Conservation (phyloP, 805 yeast species). For the Candida easanensis region DNA sequence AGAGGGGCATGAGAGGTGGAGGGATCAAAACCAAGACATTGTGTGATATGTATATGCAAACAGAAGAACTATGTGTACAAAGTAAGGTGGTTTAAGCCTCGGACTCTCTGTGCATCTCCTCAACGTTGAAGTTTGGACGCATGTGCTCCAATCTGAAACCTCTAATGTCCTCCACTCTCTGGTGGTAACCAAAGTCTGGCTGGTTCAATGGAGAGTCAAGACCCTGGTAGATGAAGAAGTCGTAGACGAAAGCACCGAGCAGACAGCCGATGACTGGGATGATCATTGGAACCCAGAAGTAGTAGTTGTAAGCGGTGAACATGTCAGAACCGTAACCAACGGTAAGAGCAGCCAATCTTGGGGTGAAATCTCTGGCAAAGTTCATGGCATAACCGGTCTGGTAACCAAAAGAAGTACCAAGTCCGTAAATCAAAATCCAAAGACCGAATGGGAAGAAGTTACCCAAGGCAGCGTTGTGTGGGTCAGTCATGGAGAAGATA, state of each 20-base stretch:
- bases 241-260: slow-evolving; percentile 50
- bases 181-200: slow-evolving; percentile 31
- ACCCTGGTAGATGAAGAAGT: slow-evolving; percentile 48
- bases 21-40: no score
- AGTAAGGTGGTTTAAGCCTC: background rate
- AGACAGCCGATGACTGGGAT: slow-evolving; percentile 49
- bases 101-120: slow-evolving; percentile 2
- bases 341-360: slow-evolving; percentile 46
- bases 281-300: slow-evolving; percentile 52
- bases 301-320: slow-evolving; percentile 40
- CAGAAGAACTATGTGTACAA: no score
- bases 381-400: slow-evolving; percentile 56
- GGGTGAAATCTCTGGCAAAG: slow-evolving; percentile 54
- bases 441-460: slow-evolving; percentile 46
- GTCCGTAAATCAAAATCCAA: slow-evolving; percentile 40
- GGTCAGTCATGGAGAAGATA: slow-evolving; percentile 50
- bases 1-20: background rate
- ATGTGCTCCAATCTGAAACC: slow-evolving; percentile 22
- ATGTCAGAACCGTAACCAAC: slow-evolving; percentile 44
- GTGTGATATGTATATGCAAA: no score
- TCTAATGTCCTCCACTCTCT: slow-evolving; percentile 17
- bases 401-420: slow-evolving; percentile 48
- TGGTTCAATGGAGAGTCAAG: slow-evolving; percentile 50
- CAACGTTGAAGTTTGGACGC: slow-evolving; percentile 23
- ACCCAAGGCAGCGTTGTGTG: slow-evolving; percentile 45